phyloP scores from a whole-genome alignment of 495 filamentous ascomycete species.

The Margaritispora aquatica region DNA sequence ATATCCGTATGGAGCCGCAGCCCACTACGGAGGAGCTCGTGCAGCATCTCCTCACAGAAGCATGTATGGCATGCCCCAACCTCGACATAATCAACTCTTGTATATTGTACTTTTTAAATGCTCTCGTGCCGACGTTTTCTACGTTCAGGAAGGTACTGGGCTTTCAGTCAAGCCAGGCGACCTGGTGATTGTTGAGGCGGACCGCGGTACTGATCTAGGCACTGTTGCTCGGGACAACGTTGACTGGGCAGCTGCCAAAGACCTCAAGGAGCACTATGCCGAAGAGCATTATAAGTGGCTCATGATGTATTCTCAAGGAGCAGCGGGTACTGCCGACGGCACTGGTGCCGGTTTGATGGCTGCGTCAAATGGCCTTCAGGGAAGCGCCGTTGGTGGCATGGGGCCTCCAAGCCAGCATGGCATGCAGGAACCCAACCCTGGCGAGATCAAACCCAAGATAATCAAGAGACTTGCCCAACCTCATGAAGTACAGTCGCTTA shows the following conservation, averaged over 20 bases:
- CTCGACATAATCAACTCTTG: slow-evolving; percentile 73
- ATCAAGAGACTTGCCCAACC: slow-evolving; percentile 90
- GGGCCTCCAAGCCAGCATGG: slow-evolving; percentile 64
- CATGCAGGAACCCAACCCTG: slow-evolving; percentile 64
- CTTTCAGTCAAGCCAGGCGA: slow-evolving; percentile 85
- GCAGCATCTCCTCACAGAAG: slow-evolving; percentile 48
- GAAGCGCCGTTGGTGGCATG: slow-evolving; percentile 68
- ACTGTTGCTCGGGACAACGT: slow-evolving; percentile 85
- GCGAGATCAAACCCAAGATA: slow-evolving; percentile 86
- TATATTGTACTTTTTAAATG: slow-evolving; percentile 97
- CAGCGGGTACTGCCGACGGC: slow-evolving; percentile 51
- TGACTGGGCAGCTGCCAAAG: slow-evolving; percentile 74
- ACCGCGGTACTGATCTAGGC: slow-evolving; percentile 91
- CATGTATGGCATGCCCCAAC: slow-evolving; percentile 58
- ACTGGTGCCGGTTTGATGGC: slow-evolving; percentile 48
- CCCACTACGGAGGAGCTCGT: slow-evolving; percentile 46
- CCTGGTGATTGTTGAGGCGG: slow-evolving; percentile 93
- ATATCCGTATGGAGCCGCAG: slow-evolving; percentile 40
- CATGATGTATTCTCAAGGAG: slow-evolving; percentile 91
- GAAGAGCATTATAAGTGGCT: slow-evolving; percentile 95
- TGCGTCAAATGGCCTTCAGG: slow-evolving; percentile 51
- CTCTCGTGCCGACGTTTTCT: slow-evolving; percentile 89
- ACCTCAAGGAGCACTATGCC: slow-evolving; percentile 79
- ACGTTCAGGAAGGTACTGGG: slow-evolving; percentile 91
- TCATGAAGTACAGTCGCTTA: slow-evolving; percentile 79